Conservation (phyloP, 305 asterid genomes). For the Ajuga reptans region DNA sequence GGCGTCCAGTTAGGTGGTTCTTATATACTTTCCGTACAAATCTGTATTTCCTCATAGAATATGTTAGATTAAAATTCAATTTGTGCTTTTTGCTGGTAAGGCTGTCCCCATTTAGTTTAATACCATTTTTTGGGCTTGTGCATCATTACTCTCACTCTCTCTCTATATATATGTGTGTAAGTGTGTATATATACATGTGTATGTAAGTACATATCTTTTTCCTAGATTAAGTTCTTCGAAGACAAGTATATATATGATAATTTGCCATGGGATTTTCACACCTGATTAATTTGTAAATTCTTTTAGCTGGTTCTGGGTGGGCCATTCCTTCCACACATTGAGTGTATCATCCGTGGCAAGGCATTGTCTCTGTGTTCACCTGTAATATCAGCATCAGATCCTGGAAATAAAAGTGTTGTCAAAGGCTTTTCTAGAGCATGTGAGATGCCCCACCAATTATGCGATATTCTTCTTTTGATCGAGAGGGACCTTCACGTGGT, state of each 20-base stretch:
- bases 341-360: constrained; percentile 64
- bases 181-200: neutral
- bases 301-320: constrained; percentile 86
- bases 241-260: neutral
- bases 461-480: constrained; percentile 58
- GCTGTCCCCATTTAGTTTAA: neutral
- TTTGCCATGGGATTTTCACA: constrained; percentile 14
- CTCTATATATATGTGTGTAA: neutral
- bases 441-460: constrained; percentile 52
- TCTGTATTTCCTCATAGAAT: neutral
- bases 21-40: constrained; percentile 14
- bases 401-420: constrained; percentile 60
- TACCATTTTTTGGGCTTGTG: neutral
- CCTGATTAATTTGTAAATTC: constrained; percentile 25
- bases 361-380: constrained; percentile 65
- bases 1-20: constrained; percentile 94
- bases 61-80: neutral
- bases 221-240: neutral
- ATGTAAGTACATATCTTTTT: neutral
- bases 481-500: constrained; percentile 68
- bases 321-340: constrained; percentile 78
- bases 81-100: neutral
- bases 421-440: constrained; percentile 42
- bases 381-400: constrained; percentile 68
- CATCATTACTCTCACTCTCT: neutral